Conservation (phyloP, 2,329 filamentous ascomycete genomes). For the Colletotrichum simmondsii region DNA sequence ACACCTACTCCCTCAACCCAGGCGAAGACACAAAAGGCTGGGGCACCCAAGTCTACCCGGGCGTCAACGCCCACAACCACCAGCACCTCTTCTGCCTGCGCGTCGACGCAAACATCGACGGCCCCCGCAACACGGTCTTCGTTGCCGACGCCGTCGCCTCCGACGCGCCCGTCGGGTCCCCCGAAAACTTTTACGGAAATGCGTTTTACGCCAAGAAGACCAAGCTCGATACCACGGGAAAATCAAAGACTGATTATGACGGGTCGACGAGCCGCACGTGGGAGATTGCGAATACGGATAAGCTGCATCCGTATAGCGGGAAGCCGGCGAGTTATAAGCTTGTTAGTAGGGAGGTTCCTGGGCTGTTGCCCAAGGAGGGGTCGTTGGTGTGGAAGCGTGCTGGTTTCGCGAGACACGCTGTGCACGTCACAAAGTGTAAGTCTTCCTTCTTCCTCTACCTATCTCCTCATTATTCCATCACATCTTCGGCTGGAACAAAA, state of each 20-base stretch:
- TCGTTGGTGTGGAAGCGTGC: constrained; percentile 90
- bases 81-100: constrained; percentile 95
- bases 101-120: constrained; percentile 88
- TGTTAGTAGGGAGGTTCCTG: constrained; percentile 85
- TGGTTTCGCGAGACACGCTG: constrained; percentile 85
- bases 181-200: constrained; percentile 89
- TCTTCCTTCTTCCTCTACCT: neutral
- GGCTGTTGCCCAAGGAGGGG: constrained; percentile 81
- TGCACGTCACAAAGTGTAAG: constrained; percentile 91
- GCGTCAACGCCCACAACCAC: constrained; percentile 95
- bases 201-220: constrained; percentile 89
- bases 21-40: constrained; percentile 86
- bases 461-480: neutral
- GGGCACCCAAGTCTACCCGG: constrained; percentile 90
- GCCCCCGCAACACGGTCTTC: constrained; percentile 85
- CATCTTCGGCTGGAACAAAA: no score
- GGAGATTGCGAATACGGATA: constrained; percentile 89
- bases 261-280: constrained; percentile 83
- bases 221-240: constrained; percentile 76
- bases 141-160: constrained; percentile 80
- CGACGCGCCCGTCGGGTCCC: constrained; percentile 79
- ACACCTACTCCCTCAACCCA: constrained; percentile 85
- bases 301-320: constrained; percentile 85
- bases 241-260: constrained; percentile 83
- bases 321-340: constrained; percentile 91